Percentiles rank a stretch among this genome's conserved stretches.
These are phyloP conservation scores for Isoetes taiwanensis DNA, from an alignment of 75 land plant species.

Conservation along the genomic window DNA sequence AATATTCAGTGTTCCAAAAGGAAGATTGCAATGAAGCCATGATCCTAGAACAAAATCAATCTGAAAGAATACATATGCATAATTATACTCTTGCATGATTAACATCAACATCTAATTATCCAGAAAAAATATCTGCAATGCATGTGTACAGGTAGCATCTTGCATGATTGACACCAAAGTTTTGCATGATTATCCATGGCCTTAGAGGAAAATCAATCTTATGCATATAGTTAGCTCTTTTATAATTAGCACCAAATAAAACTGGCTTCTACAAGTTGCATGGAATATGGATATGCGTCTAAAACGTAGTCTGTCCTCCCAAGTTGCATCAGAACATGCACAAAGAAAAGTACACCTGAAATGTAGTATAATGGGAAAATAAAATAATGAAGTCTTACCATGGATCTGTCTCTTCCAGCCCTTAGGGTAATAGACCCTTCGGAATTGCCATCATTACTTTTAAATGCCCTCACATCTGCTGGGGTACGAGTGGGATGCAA, in stretches of 20 bases:
- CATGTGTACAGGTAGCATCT: no score
- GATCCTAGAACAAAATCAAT: conserved; percentile 32
- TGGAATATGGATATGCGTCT: no score
- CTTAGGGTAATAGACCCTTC: conserved; percentile 51
- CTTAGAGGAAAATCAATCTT: no score
- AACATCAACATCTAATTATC: not conserved
- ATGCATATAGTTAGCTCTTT: no score
- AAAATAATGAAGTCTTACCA: conserved; percentile 15
- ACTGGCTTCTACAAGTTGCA: no score
- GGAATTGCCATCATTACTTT: conserved; percentile 24
- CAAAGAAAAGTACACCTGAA: not conserved
- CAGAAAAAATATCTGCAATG: no score
- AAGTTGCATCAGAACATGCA: not conserved
- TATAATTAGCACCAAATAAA: no score
- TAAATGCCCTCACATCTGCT: conserved; percentile 38
- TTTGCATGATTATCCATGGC: no score
- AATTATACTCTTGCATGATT: no score
- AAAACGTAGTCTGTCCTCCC: not conserved
- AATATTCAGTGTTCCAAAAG: conserved; percentile 28
- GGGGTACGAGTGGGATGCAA: conserved; percentile 46
- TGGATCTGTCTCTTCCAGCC: conserved; percentile 38
- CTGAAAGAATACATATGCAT: conserved; percentile 10
- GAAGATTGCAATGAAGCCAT: conserved; percentile 31
- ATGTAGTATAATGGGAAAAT: not conserved
- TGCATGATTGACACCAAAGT: no score